phyloP scores from a whole-genome alignment of 768 basidiomycete species.

The Mycena vulgaris region DNA sequence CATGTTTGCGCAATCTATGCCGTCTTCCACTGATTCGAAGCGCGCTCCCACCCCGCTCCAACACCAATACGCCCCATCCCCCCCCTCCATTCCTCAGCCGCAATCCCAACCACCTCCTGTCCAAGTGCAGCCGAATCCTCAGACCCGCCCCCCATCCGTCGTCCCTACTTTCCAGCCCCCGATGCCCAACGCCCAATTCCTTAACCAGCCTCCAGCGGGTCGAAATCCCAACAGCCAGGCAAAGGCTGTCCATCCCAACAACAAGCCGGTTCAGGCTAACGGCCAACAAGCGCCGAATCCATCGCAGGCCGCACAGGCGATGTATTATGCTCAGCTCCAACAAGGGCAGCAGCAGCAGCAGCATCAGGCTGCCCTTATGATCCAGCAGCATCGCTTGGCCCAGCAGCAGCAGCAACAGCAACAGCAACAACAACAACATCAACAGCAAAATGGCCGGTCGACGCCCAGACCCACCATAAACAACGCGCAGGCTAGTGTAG shows the following conservation, averaged over 20 bases:
- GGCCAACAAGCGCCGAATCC: constrained; percentile 8
- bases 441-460: constrained; percentile 41
- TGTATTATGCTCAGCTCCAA: constrained; percentile 33
- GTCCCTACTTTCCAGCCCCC: constrained; percentile 41
- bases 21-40: constrained; percentile 30
- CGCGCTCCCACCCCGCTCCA: constrained; percentile 38
- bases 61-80: constrained; percentile 42
- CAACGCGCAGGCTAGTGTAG: constrained; percentile 25
- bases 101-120: constrained; percentile 43
- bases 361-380: constrained; percentile 22
- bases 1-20: constrained; percentile 31
- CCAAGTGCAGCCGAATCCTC: constrained; percentile 37
- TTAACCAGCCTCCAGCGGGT: constrained; percentile 38
- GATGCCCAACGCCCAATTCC: constrained; percentile 41
- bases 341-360: constrained; percentile 15
- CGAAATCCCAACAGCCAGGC: constrained; percentile 32
- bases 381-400: constrained; percentile 34
- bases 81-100: constrained; percentile 46
- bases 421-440: constrained; percentile 35
- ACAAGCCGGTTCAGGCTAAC: neutral
- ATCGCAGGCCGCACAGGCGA: constrained; percentile 10
- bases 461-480: constrained; percentile 28
- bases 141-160: constrained; percentile 39
- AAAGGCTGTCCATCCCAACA: constrained; percentile 22
- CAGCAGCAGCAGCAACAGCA: constrained; percentile 32